Base-by-base conservation (phyloP, 2,329 filamentous ascomycete genomes). In the Cytospora schulzeri region DNA sequence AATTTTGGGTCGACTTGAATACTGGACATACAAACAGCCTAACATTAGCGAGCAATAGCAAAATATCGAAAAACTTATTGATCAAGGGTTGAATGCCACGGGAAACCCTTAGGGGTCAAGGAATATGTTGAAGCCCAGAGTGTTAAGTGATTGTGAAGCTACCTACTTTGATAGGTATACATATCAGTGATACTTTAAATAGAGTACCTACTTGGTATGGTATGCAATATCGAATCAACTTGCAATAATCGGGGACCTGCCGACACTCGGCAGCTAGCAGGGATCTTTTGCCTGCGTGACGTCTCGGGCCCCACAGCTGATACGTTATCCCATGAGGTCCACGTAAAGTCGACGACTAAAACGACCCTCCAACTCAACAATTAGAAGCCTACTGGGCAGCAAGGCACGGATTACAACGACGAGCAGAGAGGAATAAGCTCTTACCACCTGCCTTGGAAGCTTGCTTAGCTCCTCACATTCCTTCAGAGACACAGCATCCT, bases 211-310 rank as follows among this genome's bases (percentile, higher is more conserved):
- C n/a, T n/a, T 38, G 35, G 35, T 5, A 11, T 35, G 5, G 17
- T 38, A 38, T 56, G 31, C 17, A 54, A 31, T 6, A 33, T 9
- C 15, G n/a, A 6, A 41, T 8, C 8, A 14, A 48, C 3, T n/a
- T 15, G 7, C 26, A 48, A 9, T n/a, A 41, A 19, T 19, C 35
- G 8, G 17, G 35, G 38, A 19, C 6, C 17, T 19, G 38, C 38
- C 38, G 52, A 56, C 31, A 38, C 38, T 29, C 52, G 38, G n/a
- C 52, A 50, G 38, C 60, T 62, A 56, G 52, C 60, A 62, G 35
- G 60, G 60, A 56, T 62, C 52, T 41, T 63, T 45, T 57, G 52
- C n/a, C 55, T 58, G 57, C 57, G 62, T 67, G 65, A 65, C 65
- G 62, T 67, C 62, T 55, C 33, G 41, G 41, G 33, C 52, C n/a